Evolutionary conservation across 345 rosid species (phyloP).

Genomic region (Citrus glauca): DNA sequence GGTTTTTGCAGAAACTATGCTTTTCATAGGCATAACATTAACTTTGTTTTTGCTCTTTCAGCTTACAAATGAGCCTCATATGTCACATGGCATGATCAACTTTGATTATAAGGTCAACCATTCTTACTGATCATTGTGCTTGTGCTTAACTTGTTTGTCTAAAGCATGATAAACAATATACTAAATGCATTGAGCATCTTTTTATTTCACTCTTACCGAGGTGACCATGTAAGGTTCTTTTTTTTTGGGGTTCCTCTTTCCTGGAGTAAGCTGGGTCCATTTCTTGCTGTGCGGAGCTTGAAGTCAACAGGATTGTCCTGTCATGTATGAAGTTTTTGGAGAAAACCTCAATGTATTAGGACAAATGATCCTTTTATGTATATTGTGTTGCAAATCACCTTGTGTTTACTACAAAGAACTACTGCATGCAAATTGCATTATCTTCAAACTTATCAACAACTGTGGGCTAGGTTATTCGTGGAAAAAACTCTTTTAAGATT

Average conservation of each 20-base stretch:
- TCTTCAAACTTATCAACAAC: not conserved
- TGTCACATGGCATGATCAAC: constrained; percentile 83
- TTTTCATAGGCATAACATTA: constrained; percentile 5
- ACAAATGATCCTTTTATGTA: not conserved
- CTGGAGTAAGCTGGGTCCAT: not conserved
- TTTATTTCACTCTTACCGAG: not conserved
- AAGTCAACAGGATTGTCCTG: not conserved
- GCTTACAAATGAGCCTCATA: constrained; percentile 79
- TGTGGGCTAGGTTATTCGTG: not conserved
- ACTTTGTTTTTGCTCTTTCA: constrained; percentile 32
- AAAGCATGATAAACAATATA: not conserved
- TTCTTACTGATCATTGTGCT: not conserved
- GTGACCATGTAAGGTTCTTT: not conserved
- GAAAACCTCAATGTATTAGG: not conserved
- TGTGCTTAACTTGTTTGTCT: not conserved
- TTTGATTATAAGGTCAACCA: constrained; percentile 84
- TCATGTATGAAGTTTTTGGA: not conserved
- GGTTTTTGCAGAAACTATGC: not conserved
- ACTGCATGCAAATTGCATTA: not conserved
- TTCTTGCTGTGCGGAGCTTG: not conserved
- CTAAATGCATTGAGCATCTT: not conserved
- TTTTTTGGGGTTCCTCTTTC: not conserved
- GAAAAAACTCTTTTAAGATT: not conserved
- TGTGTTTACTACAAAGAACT: not conserved
- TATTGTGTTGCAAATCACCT: not conserved